Base-by-base conservation (phyloP, 352 stramenopile genomes). In the Phytophthora agathidicida region DNA sequence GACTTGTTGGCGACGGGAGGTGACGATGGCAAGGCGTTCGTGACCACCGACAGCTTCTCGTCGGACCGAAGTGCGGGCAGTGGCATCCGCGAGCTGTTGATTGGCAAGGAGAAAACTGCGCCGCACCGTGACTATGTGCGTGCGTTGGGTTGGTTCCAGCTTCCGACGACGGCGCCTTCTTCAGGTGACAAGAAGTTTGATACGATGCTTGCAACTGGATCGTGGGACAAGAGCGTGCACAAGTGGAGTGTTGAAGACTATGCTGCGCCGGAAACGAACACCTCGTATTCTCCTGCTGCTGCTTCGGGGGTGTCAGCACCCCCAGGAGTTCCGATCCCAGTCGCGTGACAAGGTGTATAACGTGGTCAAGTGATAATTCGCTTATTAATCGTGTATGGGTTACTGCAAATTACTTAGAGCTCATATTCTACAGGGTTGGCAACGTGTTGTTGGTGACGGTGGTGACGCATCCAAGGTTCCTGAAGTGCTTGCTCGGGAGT, bases 121-220 rank as follows among this genome's bases (percentile, higher is more conserved):
- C 56, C 68, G 7, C 85, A 94, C 38, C 27, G 20, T 13, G 85
- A 94, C 62, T 94, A 94, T 35, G 77, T 94, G 7, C 85, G 82
- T 19, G 81, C 75, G 1, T 42, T 94, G 7, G 81, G 74, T 20
- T 94, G 85, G 85, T 77, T 81, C 32, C 60, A 77, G 36, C 27
- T 58, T 17, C 7, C 55, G 14, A 38, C 68, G 14, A 20, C 44
- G 10, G 9, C 46, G 10, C 13, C 38, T 35, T 38, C 45, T 2
- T 46, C 48, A 5, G 23, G 7, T 14, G 31, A 22, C 14, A 49
- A 60, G 7, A 41, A 61, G 28, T 33, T 46, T 13, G 33, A 62
- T 7, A 65, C 69, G 2, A 23, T 74, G 26, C 63, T 91, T 3
- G 66, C 62, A 10, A 86, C 74, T 0, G 83, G 80, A 7, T 82